These are phyloP conservation scores for Withania somnifera DNA, from an alignment of 305 asterid genomes.

Conservation along the genomic window DNA sequence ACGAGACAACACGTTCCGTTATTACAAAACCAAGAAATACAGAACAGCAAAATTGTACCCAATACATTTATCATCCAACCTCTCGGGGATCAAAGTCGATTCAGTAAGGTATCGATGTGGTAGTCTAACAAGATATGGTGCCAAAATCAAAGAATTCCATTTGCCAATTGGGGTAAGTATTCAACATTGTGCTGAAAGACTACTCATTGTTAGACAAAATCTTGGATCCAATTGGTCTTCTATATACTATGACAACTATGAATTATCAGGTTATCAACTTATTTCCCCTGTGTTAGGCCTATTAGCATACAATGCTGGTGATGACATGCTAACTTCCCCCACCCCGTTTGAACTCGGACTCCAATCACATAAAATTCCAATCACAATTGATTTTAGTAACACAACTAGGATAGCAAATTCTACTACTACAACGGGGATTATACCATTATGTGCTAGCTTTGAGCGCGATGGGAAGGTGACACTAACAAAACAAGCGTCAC, in stretches of 20 bases:
- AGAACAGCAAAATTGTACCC: conserved; percentile 47
- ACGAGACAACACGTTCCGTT: conserved; percentile 55
- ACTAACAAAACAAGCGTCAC: conserved; percentile 26
- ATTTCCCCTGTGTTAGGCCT: conserved; percentile 64
- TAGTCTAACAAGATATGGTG: conserved; percentile 65
- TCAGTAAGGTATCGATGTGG: conserved; percentile 56
- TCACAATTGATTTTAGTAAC: conserved; percentile 44
- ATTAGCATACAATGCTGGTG: conserved; percentile 40
- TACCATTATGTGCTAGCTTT: conserved; percentile 64
- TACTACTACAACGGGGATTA: conserved; percentile 21
- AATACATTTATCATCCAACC: conserved; percentile 49
- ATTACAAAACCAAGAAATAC: conserved; percentile 27
- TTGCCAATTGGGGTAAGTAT: conserved; percentile 29
- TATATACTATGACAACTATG: conserved; percentile 46
- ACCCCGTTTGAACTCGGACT: conserved; percentile 36
- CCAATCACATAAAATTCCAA: conserved; percentile 26
- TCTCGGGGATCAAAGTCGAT: conserved; percentile 52
- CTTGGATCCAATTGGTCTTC: conserved; percentile 70
- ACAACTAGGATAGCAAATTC: conserved; percentile 1
- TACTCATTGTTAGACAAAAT: conserved; percentile 46
- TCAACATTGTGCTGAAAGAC: conserved; percentile 47
- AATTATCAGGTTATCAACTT: conserved; percentile 57
- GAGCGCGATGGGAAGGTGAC: conserved; percentile 49
- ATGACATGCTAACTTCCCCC: conserved; percentile 2
- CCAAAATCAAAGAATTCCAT: conserved; percentile 41